Percentiles rank a stretch among this genome's conserved stretches.
phyloP scores from a whole-genome alignment of 352 stramenopile genomes.

The Phytophthora boehmeriae region DNA sequence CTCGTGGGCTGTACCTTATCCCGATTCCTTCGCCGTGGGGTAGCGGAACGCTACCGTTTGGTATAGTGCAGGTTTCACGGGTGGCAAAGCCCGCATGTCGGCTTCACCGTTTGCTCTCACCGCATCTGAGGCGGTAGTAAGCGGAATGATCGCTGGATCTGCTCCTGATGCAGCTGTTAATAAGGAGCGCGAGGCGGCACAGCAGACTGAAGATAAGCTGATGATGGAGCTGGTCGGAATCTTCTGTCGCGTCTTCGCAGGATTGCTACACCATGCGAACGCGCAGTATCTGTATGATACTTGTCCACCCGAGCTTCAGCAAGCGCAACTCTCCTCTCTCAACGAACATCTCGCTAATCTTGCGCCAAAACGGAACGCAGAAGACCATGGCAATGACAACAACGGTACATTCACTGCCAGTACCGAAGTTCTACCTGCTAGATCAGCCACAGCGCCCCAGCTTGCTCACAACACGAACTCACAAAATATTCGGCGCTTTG shows the following conservation, averaged over 20 bases:
- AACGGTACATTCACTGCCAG: background rate
- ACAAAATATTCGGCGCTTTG: slow-evolving; percentile 14
- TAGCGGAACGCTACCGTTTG: slow-evolving; percentile 39
- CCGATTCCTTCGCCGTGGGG: slow-evolving; percentile 64
- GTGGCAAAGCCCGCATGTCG: slow-evolving; percentile 30
- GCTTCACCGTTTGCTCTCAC: slow-evolving; percentile 29
- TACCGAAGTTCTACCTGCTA: background rate
- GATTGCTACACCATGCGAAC: slow-evolving; percentile 58
- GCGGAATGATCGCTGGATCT: slow-evolving; percentile 4
- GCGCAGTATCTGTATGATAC: slow-evolving; percentile 56
- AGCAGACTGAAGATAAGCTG: slow-evolving; percentile 57
- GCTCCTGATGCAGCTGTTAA: slow-evolving; percentile 25
- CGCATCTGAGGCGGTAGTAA: slow-evolving; percentile 10
- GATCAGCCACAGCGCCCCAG: background rate
- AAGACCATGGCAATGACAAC: slow-evolving; percentile 8
- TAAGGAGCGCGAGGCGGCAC: slow-evolving; percentile 46
- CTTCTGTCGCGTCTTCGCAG: slow-evolving; percentile 63
- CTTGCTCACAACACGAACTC: slow-evolving; percentile 6
- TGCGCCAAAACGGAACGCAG: slow-evolving; percentile 16
- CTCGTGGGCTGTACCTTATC: slow-evolving; percentile 60
- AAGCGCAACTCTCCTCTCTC: slow-evolving; percentile 53
- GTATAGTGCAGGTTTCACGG: slow-evolving; percentile 71
- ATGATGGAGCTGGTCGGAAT: slow-evolving; percentile 57
- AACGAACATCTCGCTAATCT: slow-evolving; percentile 40
- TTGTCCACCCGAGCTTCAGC: slow-evolving; percentile 53